Evolutionary conservation across 2,329 filamentous ascomycete species (phyloP).

Genomic region (Scedosporium minutisporum): DNA sequence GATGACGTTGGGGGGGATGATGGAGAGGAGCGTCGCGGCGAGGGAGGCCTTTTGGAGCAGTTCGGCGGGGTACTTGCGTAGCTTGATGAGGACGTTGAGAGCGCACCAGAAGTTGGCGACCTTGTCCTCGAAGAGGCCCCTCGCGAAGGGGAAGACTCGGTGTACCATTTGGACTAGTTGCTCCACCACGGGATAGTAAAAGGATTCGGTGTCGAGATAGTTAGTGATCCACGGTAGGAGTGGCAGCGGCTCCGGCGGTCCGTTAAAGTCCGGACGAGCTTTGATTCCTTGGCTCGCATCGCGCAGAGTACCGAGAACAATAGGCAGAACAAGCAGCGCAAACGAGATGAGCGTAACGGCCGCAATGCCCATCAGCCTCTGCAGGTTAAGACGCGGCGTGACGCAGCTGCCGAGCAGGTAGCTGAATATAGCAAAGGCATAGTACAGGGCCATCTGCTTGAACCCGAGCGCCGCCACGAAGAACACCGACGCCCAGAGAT

Average conservation of each 20-base stretch:
- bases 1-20: slow-evolving; percentile 68
- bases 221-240: slow-evolving; percentile 48
- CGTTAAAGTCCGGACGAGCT: slow-evolving; percentile 44
- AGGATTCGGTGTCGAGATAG: slow-evolving; percentile 52
- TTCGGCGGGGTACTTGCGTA: slow-evolving; percentile 61
- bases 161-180: slow-evolving; percentile 78
- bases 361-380: slow-evolving; percentile 65
- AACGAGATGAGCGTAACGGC: slow-evolving; percentile 66
- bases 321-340: slow-evolving; percentile 62
- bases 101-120: slow-evolving; percentile 98
- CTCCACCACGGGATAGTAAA: slow-evolving; percentile 65
- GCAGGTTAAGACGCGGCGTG: slow-evolving; percentile 59
- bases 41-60: slow-evolving; percentile 71
- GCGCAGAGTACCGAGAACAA: slow-evolving; percentile 63
- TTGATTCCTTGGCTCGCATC: slow-evolving; percentile 57
- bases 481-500: slow-evolving; percentile 83
- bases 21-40: slow-evolving; percentile 62
- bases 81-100: slow-evolving; percentile 79
- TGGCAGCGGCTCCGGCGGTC: slow-evolving; percentile 52
- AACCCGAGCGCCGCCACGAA: slow-evolving; percentile 92
- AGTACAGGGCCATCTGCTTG: slow-evolving; percentile 99
- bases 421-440: slow-evolving; percentile 84
- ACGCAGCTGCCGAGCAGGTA: slow-evolving; percentile 82
- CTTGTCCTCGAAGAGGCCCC: slow-evolving; percentile 97
- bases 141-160: slow-evolving; percentile 89